Percentiles rank a stretch among this genome's conserved stretches.
These are phyloP conservation scores for Endothia cerciana DNA, from an alignment of 2,329 filamentous ascomycete genomes.

Conservation along the genomic window DNA sequence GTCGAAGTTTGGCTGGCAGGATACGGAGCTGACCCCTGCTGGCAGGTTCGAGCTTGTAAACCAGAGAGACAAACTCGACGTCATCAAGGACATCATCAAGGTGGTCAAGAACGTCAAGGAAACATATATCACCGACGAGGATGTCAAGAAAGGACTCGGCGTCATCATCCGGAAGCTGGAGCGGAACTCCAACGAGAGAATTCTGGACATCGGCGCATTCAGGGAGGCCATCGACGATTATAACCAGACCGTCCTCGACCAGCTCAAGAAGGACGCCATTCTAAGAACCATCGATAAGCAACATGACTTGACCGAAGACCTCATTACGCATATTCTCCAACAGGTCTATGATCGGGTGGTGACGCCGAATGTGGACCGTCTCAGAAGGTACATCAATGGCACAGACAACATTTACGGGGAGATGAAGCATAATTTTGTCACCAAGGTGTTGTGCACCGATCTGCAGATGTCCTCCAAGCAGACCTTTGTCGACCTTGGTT, in stretches of 20 bases:
- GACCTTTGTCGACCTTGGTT: slow-evolving; percentile 92
- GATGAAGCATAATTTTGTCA: slow-evolving; percentile 81
- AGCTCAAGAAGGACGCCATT: slow-evolving; percentile 73
- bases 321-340: slow-evolving; percentile 79
- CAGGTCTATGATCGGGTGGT: slow-evolving; percentile 94
- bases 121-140: slow-evolving; percentile 75
- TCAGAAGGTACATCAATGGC: slow-evolving; percentile 85
- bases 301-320: slow-evolving; percentile 70
- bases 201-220: slow-evolving; percentile 69
- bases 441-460: slow-evolving; percentile 76
- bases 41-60: slow-evolving; percentile 73
- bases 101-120: slow-evolving; percentile 72
- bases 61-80: slow-evolving; percentile 79
- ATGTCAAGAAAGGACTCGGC: slow-evolving; percentile 65
- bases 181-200: slow-evolving; percentile 70
- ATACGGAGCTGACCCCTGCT: slow-evolving; percentile 21
- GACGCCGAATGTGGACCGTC: slow-evolving; percentile 81
- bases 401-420: slow-evolving; percentile 96
- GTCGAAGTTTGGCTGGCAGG: background rate
- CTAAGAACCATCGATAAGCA: slow-evolving; percentile 70
- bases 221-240: slow-evolving; percentile 74
- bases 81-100: slow-evolving; percentile 72
- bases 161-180: slow-evolving; percentile 75
- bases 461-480: slow-evolving; percentile 79
- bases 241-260: slow-evolving; percentile 69